Conservation (phyloP, 768 basidiomycete species). For the Amyloporia xantha region DNA sequence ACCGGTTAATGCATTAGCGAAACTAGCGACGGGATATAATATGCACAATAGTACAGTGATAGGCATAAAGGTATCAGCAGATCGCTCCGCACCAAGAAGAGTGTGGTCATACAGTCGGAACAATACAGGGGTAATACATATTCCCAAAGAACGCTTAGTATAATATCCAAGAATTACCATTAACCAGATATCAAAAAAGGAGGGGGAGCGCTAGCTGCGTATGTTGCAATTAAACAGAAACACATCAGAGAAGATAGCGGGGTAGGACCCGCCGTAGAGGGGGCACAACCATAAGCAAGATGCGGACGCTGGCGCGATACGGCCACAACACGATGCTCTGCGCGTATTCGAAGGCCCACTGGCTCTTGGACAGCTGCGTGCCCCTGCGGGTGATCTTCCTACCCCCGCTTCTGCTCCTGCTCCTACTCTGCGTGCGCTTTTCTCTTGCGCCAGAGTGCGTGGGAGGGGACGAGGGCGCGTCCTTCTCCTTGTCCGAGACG, state of each 20-base stretch:
- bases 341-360: conserved; percentile 12
- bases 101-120: too few relatives aligned
- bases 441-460: conserved; percentile 2
- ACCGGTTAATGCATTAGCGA: too few relatives aligned
- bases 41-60: too few relatives aligned
- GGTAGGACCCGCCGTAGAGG: conserved; percentile 8
- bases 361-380: conserved; percentile 1
- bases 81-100: too few relatives aligned
- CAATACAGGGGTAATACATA: too few relatives aligned
- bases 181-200: neutral
- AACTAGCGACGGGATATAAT: too few relatives aligned
- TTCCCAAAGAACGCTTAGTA: too few relatives aligned
- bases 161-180: neutral
- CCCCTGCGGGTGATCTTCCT: neutral
- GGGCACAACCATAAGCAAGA: conserved; percentile 14
- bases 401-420: conserved; percentile 9
- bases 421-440: conserved; percentile 9
- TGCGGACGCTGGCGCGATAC: conserved; percentile 14
- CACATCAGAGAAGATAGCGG: neutral
- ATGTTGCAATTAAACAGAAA: neutral
- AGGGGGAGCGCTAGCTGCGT: neutral
- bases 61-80: too few relatives aligned
- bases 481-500: conserved; percentile 19
- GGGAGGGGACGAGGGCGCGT: neutral
- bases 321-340: conserved; percentile 17